Evolutionary conservation across 1,284 basidiomycete species (phyloP).

Genomic region (Leccinum fallax): DNA sequence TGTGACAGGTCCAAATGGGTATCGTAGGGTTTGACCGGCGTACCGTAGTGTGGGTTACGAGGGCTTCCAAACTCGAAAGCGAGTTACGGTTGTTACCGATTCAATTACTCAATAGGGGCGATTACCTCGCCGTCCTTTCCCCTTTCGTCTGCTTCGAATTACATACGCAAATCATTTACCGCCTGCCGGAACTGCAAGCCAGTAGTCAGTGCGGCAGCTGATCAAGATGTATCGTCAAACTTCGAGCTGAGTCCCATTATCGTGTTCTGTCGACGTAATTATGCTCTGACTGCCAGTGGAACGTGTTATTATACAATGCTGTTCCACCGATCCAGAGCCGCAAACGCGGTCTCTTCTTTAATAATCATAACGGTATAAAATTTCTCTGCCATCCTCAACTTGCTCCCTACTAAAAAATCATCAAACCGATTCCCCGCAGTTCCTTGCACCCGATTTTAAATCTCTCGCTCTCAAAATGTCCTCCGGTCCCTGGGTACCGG

Average conservation of each 20-base stretch:
- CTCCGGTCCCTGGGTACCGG: no score
- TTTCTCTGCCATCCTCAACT: no score
- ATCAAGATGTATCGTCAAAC: background rate
- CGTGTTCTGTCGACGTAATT: background rate
- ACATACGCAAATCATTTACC: background rate
- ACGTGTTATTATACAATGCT: background rate
- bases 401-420: no score
- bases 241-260: background rate
- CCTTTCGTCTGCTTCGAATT: background rate
- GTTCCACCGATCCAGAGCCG: background rate
- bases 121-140: background rate
- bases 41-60: background rate
- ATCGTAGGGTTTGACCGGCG: background rate
- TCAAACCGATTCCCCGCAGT: no score
- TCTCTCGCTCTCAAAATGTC: no score
- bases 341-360: no score
- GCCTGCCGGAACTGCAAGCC: background rate
- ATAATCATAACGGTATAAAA: no score
- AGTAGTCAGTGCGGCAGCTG: background rate
- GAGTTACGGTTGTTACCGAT: background rate
- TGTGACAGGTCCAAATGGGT: background rate
- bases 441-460: no score
- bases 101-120: background rate
- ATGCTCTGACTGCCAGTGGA: background rate
- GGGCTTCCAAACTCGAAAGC: background rate